Conservation (phyloP, 768 basidiomycete genomes). For the Hirschioporus abietinus region DNA sequence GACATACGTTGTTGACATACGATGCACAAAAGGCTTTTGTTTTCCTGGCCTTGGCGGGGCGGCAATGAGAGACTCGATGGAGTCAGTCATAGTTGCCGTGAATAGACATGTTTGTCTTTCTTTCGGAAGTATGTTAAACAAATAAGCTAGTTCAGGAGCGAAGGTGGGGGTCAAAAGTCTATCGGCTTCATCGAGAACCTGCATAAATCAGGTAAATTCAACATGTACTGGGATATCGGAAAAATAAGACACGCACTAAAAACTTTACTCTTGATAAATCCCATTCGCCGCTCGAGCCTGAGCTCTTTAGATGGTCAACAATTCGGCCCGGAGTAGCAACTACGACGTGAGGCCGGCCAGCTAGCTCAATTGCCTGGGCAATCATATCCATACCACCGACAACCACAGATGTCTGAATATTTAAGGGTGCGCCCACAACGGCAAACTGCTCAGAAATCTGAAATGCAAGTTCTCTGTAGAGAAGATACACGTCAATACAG, state of each 20-base stretch:
- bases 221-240: background rate
- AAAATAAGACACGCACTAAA: conserved; percentile 45
- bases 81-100: conserved; percentile 88
- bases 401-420: conserved; percentile 78
- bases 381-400: conserved; percentile 99
- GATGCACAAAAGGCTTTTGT: conserved; percentile 79
- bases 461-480: conserved; percentile 84
- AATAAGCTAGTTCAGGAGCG: conserved; percentile 70
- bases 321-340: conserved; percentile 95
- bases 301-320: conserved; percentile 79
- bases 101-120: conserved; percentile 96
- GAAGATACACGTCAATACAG: background rate
- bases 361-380: conserved; percentile 82
- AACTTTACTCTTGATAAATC: conserved; percentile 79
- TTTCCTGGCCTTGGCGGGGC: conserved; percentile 78
- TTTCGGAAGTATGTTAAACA: conserved; percentile 73
- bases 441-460: conserved; percentile 96
- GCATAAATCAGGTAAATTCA: conserved; percentile 4
- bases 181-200: conserved; percentile 98
- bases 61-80: conserved; percentile 73
- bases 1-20: conserved; percentile 66
- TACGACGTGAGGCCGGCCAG: conserved; percentile 83
- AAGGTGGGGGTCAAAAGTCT: conserved; percentile 87
- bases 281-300: conserved; percentile 61
- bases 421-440: conserved; percentile 79